A percentile compares a stretch with the other conserved stretches of the same genome.
Evolutionary conservation across 2,329 filamentous ascomycete genomes (phyloP).

Genomic region (Remersonia thermophila): DNA sequence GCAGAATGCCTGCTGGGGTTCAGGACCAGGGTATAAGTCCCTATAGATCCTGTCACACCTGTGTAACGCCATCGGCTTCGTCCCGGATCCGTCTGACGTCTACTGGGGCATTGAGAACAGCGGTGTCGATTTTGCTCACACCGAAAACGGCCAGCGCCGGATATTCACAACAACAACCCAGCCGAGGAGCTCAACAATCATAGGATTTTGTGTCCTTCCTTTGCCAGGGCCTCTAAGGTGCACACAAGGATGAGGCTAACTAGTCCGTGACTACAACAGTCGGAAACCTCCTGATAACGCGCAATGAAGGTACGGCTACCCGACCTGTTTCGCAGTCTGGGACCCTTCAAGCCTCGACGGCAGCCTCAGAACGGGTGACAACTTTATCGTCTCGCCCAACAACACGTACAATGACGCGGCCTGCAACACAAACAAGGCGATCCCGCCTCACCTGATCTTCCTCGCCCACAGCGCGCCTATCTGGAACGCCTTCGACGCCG

Average conservation of each 20-base stretch:
- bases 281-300: slow-evolving; percentile 19
- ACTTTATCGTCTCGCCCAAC: slow-evolving; percentile 28
- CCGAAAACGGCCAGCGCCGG: slow-evolving; percentile 30
- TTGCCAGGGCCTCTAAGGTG: too few species aligned
- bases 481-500: slow-evolving; percentile 20
- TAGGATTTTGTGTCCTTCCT: too few species aligned
- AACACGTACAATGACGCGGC: slow-evolving; percentile 24
- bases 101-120: slow-evolving; percentile 41
- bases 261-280: slow-evolving; percentile 15
- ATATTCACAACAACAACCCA: slow-evolving; percentile 49
- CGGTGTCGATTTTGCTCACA: slow-evolving; percentile 41
- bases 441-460: slow-evolving; percentile 27
- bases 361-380: slow-evolving; percentile 23
- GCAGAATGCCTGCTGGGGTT: too few species aligned
- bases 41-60: too few species aligned
- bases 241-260: background rate
- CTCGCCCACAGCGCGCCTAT: slow-evolving; percentile 23
- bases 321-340: slow-evolving; percentile 28
- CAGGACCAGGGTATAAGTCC: too few species aligned
- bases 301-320: slow-evolving; percentile 39
- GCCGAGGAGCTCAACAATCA: slow-evolving; percentile 55
- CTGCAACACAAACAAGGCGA: slow-evolving; percentile 22
- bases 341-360: slow-evolving; percentile 17
- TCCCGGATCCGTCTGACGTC: slow-evolving; percentile 31
- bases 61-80: slow-evolving; percentile 51